Evolutionary conservation across 768 basidiomycete species (phyloP), one percentile per base, ranked within the genome.

Genomic region (Paxillus ammoniavirescens): DNA sequence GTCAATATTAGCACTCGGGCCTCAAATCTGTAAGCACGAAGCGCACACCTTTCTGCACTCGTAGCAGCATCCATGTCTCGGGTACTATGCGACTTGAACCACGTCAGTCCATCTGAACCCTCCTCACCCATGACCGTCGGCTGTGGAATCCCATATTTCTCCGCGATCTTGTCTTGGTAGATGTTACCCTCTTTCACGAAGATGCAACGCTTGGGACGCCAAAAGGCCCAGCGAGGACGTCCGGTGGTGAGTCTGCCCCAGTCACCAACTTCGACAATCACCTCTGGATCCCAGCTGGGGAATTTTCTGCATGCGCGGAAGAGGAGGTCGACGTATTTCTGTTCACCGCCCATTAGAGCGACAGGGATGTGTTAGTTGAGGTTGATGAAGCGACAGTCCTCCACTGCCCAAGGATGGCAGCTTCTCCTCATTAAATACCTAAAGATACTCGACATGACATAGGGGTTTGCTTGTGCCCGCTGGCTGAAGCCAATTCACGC

Each of bases 151-250:
- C 52, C 57, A 47, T 58, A 61, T 42, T 48, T 50, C 41, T 69
- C 49, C 2, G 63, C 69, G 21, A 50, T 54, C 1, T 65, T 64
- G 38, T 69, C 67, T 14, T 41, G 36, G 52, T 67, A 72, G 15
- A 72, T 70, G 42, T 72, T 72, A 1, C 69, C 69, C 47, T 72
- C 66, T 33, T 66, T 69, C 17, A 70, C 31, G 45, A 72, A 72
- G 1, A 55, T 62, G 5, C 67, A 65, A 4, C 49, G 49, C 42
- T 61, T 55, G 23, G 46, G 30, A 33, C 61, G 62, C 66, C 66
- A 71, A 49, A 67, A 62, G 5, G 53, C 42, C 30, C 56, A 53
- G 2, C 54, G 31, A 1, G 51, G 28, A 4, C 48, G 50, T n/a
- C 58, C 59, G 5, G 52, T 51, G 9, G 67, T 65, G 12, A 71